Conservation (phyloP, 106 monocot species). For the Posidonia australis region DNA sequence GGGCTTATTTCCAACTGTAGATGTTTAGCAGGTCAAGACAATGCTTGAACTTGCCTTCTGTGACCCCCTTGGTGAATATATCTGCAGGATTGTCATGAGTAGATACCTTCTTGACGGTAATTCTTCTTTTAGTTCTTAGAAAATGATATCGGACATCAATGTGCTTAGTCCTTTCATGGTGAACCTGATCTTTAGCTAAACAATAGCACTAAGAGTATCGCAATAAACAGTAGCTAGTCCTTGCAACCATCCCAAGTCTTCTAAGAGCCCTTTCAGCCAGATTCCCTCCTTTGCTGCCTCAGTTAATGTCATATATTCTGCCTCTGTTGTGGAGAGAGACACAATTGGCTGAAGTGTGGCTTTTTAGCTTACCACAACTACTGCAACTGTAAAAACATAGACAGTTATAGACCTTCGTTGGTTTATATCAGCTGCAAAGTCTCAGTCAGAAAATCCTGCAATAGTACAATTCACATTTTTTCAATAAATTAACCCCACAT, state of each 20-base stretch:
- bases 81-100: not conserved
- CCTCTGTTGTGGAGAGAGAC: no score
- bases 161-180: not conserved
- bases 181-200: not conserved
- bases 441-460: not conserved
- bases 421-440: not conserved
- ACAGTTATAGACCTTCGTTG: not conserved
- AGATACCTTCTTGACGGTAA: not conserved
- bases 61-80: not conserved
- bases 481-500: not conserved
- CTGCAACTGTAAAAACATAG: no score
- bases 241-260: not conserved
- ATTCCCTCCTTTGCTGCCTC: not conserved
- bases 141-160: not conserved
- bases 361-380: no score
- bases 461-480: not conserved
- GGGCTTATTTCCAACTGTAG: no score
- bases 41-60: not conserved
- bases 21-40: not conserved
- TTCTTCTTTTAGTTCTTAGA: not conserved
- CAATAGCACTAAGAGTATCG: not conserved
- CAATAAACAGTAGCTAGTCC: not conserved
- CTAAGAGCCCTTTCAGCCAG: not conserved
- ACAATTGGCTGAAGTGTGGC: no score
- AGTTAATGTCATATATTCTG: no score